Evolutionary conservation across 2,329 filamentous ascomycete species (phyloP), one percentile per base, ranked within the genome.

Genomic region (Diaporthe nobilis): DNA sequence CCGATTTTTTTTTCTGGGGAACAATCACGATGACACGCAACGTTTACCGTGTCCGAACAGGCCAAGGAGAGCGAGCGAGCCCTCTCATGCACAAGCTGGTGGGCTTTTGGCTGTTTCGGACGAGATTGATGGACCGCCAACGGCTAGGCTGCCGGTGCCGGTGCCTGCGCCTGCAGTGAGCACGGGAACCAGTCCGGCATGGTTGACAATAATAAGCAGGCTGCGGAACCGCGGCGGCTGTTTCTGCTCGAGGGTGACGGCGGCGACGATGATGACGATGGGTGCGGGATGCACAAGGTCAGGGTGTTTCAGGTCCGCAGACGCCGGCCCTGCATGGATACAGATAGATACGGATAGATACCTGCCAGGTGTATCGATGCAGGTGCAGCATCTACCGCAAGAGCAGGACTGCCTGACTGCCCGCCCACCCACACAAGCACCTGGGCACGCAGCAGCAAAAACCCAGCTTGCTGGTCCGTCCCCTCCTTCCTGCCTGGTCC

Each of bases 261-360:
- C 61, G 61, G 61, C 49, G 47, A 53, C 17, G 65, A 25, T 37
- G 49, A 42, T 55, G 65, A 70, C 47, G 65, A 55, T 28, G 20
- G 12, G n/a, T 53, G 65, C 22, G 65, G 65, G 44, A 53, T 10
- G 65, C 65, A 39, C 47, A 70, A 55, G 65, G 49, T 51, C 65
- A 70, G 47, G 47, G 25, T 70, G 65, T 70, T 70, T 70, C 65
- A 70, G 65, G 65, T 70, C 42, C 49, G 65, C 49, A 70, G 65
- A 55, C 47, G 31, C 49, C 65, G 31, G 49, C n/a, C 49, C 65
- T 70, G 65, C 65, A 51, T 68, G 63, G 47, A 68, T 55, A 31
- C 31, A 51, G 31, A 53, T 51, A 44, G 63, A 68, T 37, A 49
- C 42, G 42, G 25, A 68, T 37, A 39, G 63, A 53, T 17, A 53